Evolutionary conservation across 2,329 filamentous ascomycete species (phyloP).

Genomic region (Rhynchosporium secalis): DNA sequence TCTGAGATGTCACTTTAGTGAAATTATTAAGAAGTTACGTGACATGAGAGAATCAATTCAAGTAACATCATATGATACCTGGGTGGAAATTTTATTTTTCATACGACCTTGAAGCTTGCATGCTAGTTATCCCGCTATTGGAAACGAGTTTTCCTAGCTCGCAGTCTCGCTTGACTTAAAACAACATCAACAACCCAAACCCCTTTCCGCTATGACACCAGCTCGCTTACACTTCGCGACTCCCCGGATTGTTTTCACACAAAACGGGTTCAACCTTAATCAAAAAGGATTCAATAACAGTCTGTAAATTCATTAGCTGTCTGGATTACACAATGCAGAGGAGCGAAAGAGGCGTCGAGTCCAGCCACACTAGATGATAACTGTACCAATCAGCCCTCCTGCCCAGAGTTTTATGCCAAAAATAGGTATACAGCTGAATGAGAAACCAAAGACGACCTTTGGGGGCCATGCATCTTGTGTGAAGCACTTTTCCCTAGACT

Average conservation of each 20-base stretch:
- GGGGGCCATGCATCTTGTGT: background rate
- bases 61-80: too few relatives aligned
- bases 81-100: too few relatives aligned
- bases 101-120: too few relatives aligned
- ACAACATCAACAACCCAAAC: background rate
- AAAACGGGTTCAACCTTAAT: background rate
- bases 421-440: background rate
- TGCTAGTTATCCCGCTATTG: background rate
- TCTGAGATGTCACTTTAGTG: too few relatives aligned
- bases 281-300: background rate
- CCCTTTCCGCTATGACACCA: background rate
- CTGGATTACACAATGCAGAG: background rate
- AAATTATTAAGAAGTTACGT: too few relatives aligned
- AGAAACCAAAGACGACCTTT: background rate
- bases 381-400: slow-evolving; percentile 1
- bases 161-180: too few relatives aligned
- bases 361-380: background rate
- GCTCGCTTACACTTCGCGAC: background rate
- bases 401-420: background rate
- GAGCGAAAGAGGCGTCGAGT: slow-evolving; percentile 2
- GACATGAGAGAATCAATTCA: too few relatives aligned
- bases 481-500: background rate
- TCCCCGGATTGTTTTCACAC: background rate
- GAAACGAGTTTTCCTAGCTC: background rate
- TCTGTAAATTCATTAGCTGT: background rate